phyloP scores from a whole-genome alignment of 2,329 filamentous ascomycete genomes.

The Monilinia fructigena region DNA sequence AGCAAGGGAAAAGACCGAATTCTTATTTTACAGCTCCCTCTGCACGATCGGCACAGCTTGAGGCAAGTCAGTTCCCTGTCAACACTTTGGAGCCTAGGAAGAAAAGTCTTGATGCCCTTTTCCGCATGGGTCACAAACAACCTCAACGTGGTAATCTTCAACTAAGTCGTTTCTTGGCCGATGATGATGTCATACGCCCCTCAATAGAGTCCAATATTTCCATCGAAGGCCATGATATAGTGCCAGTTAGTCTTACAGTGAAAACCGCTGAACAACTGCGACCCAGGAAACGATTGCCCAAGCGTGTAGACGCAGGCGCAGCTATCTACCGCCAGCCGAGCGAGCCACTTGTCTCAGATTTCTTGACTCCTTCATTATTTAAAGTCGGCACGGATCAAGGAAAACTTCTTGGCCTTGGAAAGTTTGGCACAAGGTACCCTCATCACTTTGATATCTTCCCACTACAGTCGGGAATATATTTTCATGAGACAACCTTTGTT shows the following conservation, averaged over 20 bases:
- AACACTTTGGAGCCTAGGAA: slow-evolving; percentile 52
- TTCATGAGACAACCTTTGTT: slow-evolving; percentile 59
- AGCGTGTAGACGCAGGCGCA: slow-evolving; percentile 38
- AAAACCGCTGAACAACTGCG: slow-evolving; percentile 4
- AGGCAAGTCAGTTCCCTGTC: slow-evolving; percentile 43
- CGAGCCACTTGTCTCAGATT: slow-evolving; percentile 35
- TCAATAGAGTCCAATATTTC: slow-evolving; percentile 21
- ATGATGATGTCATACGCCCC: slow-evolving; percentile 29
- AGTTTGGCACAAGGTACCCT: slow-evolving; percentile 61
- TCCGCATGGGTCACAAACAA: slow-evolving; percentile 44
- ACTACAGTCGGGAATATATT: slow-evolving; percentile 54
- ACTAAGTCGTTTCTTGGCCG: slow-evolving; percentile 42
- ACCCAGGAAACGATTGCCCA: slow-evolving; percentile 35
- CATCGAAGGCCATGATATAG: neutral
- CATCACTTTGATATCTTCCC: slow-evolving; percentile 63
- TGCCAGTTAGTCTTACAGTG: neutral
- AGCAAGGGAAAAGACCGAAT: slow-evolving; percentile 23
- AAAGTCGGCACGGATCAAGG: slow-evolving; percentile 30
- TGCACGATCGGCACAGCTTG: slow-evolving; percentile 55
- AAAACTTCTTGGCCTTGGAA: slow-evolving; percentile 55
- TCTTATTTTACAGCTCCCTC: slow-evolving; percentile 29
- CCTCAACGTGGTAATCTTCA: slow-evolving; percentile 39
- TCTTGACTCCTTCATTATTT: slow-evolving; percentile 30
- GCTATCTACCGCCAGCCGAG: slow-evolving; percentile 40
- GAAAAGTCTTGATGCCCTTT: slow-evolving; percentile 55